A percentile compares a stretch with the other conserved stretches of the same genome.
Conservation (phyloP, 805 yeast genomes). For the Lachancea meyersii region DNA sequence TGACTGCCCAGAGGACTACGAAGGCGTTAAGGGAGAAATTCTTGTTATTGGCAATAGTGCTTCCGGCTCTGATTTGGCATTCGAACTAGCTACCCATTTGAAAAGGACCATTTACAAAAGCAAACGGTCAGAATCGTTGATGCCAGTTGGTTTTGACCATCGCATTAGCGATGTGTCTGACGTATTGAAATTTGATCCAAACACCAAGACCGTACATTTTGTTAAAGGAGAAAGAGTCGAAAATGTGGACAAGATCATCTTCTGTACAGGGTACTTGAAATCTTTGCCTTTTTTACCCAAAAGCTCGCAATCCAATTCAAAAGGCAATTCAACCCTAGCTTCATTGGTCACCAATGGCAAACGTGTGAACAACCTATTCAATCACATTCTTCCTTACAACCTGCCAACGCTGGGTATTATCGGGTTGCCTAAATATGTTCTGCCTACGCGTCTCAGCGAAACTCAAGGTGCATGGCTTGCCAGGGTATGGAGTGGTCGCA, state of each 20-base stretch:
- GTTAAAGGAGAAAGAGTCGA: conserved; percentile 42
- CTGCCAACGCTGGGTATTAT: conserved; percentile 60
- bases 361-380: conserved; percentile 46
- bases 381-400: conserved; percentile 47
- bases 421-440: conserved; percentile 53
- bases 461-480: conserved; percentile 61
- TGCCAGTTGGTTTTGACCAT: conserved; percentile 42
- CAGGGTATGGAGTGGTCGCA: conserved; percentile 51
- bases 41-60: conserved; percentile 73
- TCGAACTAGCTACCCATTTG: conserved; percentile 46
- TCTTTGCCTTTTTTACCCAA: conserved; percentile 54
- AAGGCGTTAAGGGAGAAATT: conserved; percentile 36
- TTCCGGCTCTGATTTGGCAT: conserved; percentile 68
- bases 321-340: conserved; percentile 12
- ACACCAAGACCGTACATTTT: conserved; percentile 38
- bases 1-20: conserved; percentile 42
- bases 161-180: conserved; percentile 40
- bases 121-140: conserved; percentile 37
- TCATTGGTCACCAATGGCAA: conserved; percentile 42
- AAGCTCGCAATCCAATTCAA: conserved; percentile 9
- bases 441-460: conserved; percentile 53
- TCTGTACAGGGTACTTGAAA: conserved; percentile 71
- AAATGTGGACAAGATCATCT: conserved; percentile 52
- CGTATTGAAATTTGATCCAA: conserved; percentile 35
- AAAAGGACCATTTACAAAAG: conserved; percentile 43